phyloP scores from a whole-genome alignment of 2,329 filamentous ascomycete species.

The Madurella fahalii region DNA sequence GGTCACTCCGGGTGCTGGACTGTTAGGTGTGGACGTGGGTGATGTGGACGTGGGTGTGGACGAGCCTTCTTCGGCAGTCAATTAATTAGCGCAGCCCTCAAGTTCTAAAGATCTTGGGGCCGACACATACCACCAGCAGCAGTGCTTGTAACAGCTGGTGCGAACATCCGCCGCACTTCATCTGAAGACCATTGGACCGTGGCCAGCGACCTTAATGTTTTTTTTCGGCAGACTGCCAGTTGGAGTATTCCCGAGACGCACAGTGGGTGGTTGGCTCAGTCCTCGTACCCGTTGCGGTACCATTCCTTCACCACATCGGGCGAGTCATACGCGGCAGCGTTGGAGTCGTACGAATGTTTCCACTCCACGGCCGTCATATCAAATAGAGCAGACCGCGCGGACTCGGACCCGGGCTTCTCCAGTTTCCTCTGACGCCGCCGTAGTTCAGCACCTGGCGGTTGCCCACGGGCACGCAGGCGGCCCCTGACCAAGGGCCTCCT shows the following conservation, averaged over 20 bases:
- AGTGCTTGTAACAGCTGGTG: neutral
- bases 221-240: too few relatives aligned
- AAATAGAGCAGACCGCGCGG: conserved; percentile 20
- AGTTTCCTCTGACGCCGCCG: conserved; percentile 7
- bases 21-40: neutral
- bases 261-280: too few relatives aligned
- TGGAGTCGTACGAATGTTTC: conserved; percentile 17
- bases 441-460: conserved; percentile 20
- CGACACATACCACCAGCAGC: neutral
- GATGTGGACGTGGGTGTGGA: neutral
- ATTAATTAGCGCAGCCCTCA: neutral
- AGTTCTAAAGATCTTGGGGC: neutral
- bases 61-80: neutral
- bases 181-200: conserved; percentile 18
- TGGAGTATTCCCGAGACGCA: too few relatives aligned
- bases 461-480: conserved; percentile 17
- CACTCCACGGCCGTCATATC: conserved; percentile 20
- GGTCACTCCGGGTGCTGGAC: neutral
- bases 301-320: conserved; percentile 9
- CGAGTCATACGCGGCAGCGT: conserved; percentile 12
- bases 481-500: neutral
- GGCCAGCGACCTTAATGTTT: conserved; percentile 7
- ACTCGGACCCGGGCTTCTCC: conserved; percentile 3
- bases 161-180: conserved; percentile 14
- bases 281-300: conserved; percentile 16